Evolutionary conservation across 2,329 filamentous ascomycete species (phyloP).

Genomic region (Epichloe glyceriae): DNA sequence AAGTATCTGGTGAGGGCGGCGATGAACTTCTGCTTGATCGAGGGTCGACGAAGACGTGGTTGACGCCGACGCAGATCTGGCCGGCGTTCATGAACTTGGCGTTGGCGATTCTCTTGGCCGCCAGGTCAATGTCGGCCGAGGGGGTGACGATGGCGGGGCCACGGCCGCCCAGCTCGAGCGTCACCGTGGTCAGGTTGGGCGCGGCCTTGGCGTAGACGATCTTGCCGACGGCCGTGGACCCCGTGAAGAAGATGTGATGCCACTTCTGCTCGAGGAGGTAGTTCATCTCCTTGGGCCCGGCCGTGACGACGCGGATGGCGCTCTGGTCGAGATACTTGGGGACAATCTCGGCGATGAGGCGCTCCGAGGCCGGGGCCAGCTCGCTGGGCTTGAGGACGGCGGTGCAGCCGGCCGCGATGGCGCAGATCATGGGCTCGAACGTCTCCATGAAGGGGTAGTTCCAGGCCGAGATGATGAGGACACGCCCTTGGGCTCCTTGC

Average conservation of each 20-base stretch:
- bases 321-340: conserved; percentile 27
- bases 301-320: conserved; percentile 23
- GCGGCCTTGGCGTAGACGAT: conserved; percentile 27
- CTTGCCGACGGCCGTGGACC: conserved; percentile 23
- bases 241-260: conserved; percentile 34
- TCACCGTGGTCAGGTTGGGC: conserved; percentile 29
- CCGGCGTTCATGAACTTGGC: conserved; percentile 30
- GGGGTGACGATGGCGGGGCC: conserved; percentile 29
- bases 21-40: conserved; percentile 24
- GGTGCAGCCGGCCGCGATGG: conserved; percentile 28
- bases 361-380: conserved; percentile 19
- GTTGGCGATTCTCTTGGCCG: conserved; percentile 28
- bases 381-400: conserved; percentile 33
- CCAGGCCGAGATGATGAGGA: conserved; percentile 32
- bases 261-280: conserved; percentile 24
- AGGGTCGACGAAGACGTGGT: conserved; percentile 31
- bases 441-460: conserved; percentile 29
- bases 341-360: conserved; percentile 25
- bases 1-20: conserved; percentile 20
- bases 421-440: conserved; percentile 26
- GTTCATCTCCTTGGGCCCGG: conserved; percentile 23
- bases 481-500: conserved; percentile 30
- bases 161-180: conserved; percentile 33
- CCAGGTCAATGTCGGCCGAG: conserved; percentile 26
- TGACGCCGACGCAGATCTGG: conserved; percentile 18